Evolutionary conservation across 176 grass and related monocot genomes (phyloP).

Genomic region (Paspalum vaginatum): DNA sequence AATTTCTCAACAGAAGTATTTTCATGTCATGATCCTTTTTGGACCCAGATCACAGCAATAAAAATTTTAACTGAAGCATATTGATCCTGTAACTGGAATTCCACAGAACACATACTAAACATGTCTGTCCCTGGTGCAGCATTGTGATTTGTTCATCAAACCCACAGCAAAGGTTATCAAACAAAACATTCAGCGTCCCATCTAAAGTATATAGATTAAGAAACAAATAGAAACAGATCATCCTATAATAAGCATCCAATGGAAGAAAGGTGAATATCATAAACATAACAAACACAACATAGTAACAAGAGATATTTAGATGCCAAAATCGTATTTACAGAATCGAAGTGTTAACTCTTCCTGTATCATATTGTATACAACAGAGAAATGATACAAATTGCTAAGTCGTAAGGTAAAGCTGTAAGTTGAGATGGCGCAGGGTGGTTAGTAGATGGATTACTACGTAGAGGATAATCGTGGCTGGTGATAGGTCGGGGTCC

Average conservation of each 20-base stretch:
- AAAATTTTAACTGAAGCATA: constrained; percentile 15
- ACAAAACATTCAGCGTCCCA: neutral
- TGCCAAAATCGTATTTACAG: neutral
- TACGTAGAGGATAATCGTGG: too few relatives aligned
- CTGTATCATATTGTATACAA: constrained; percentile 7
- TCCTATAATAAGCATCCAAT: neutral
- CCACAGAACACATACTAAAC: constrained; percentile 3
- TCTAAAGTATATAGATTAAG: neutral
- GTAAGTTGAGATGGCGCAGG: too few relatives aligned
- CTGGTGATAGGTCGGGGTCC: too few relatives aligned
- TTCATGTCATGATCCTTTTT: neutral
- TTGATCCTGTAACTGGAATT: neutral
- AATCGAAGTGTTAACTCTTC: constrained; percentile 7
- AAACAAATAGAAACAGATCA: constrained; percentile 7
- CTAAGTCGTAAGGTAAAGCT: neutral
- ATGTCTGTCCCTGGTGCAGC: neutral
- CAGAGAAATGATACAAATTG: neutral
- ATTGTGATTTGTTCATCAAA: constrained; percentile 7
- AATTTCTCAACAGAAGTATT: neutral
- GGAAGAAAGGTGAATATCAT: neutral
- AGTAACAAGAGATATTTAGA: neutral
- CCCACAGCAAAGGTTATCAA: constrained; percentile 4
- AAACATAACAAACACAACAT: constrained; percentile 17
- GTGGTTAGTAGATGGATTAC: too few relatives aligned
- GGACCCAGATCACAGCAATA: neutral